A percentile compares a stretch with the other conserved stretches of the same genome.
These are phyloP conservation scores for Colletotrichum sp. DNA, from an alignment of 2,329 filamentous ascomycete species.

Conservation along the genomic window DNA sequence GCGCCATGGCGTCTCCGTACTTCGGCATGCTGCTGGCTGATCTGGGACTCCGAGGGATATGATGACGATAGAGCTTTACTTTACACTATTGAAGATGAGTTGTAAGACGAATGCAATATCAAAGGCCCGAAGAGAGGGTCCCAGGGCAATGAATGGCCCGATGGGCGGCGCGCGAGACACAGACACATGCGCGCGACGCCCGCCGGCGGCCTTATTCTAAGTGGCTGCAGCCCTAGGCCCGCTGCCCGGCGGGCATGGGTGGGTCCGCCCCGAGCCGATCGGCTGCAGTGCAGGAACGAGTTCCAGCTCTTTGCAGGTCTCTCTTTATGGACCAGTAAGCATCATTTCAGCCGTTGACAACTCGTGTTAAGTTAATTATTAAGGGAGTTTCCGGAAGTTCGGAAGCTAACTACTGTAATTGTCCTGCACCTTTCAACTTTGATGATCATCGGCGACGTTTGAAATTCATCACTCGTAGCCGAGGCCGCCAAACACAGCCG, in stretches of 20 bases:
- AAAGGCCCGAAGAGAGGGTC: neutral
- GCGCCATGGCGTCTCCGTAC: slow-evolving; percentile 1
- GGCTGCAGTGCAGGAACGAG: neutral
- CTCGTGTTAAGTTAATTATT: neutral
- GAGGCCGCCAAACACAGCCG: neutral
- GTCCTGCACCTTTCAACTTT: neutral
- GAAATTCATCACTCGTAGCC: neutral
- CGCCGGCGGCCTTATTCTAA: slow-evolving; percentile 9
- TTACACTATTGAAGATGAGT: neutral
- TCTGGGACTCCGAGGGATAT: neutral
- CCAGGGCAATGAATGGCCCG: neutral
- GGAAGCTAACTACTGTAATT: neutral
- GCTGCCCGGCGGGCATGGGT: slow-evolving; percentile 10
- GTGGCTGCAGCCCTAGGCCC: slow-evolving; percentile 1
- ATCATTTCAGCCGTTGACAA: neutral
- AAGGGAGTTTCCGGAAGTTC: neutral
- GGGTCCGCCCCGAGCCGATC: slow-evolving; percentile 4
- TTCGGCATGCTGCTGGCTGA: neutral
- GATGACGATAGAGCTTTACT: neutral
- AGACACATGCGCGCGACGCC: neutral
- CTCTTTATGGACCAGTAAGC: neutral
- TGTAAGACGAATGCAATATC: neutral
- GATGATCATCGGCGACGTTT: neutral
- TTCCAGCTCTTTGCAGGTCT: neutral
- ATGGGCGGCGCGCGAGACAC: neutral